Evolutionary conservation across 2,329 filamentous ascomycete genomes (phyloP).

Genomic region (Amylocarpus encephaloides): DNA sequence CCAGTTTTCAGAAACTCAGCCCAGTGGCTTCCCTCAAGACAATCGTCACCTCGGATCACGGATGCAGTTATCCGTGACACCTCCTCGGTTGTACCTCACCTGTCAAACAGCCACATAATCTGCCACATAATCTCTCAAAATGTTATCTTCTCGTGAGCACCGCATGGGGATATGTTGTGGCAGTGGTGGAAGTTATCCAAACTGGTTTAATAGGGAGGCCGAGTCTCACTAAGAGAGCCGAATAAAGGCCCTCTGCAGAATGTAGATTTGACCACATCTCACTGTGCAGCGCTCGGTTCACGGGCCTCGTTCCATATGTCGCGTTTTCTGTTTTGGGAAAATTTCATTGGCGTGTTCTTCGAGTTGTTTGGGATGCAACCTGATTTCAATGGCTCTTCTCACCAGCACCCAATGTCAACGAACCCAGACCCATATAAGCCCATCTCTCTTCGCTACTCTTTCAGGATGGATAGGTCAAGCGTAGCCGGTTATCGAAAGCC

Average conservation of each 20-base stretch:
- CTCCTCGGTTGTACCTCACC: neutral
- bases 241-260: slow-evolving; percentile 1
- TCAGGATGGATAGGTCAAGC: too few species aligned
- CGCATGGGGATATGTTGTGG: slow-evolving; percentile 6
- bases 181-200: neutral
- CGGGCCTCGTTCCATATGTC: neutral
- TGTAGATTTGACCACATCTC: neutral
- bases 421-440: too few species aligned
- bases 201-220: slow-evolving; percentile 4
- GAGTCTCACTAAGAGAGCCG: neutral
- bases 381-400: neutral
- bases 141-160: slow-evolving; percentile 11
- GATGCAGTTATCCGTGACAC: slow-evolving; percentile 7
- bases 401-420: too few species aligned
- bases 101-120: slow-evolving; percentile 2
- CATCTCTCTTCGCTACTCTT: too few species aligned
- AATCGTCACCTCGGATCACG: neutral
- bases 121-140: neutral
- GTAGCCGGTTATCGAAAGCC: too few species aligned
- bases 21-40: neutral
- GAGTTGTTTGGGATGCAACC: neutral
- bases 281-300: slow-evolving; percentile 1
- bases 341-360: neutral
- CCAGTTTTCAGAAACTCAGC: slow-evolving; percentile 1
- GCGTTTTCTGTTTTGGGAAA: slow-evolving; percentile 3